Conservation (phyloP, 495 filamentous ascomycete species). For the Ramalina intermedia region DNA sequence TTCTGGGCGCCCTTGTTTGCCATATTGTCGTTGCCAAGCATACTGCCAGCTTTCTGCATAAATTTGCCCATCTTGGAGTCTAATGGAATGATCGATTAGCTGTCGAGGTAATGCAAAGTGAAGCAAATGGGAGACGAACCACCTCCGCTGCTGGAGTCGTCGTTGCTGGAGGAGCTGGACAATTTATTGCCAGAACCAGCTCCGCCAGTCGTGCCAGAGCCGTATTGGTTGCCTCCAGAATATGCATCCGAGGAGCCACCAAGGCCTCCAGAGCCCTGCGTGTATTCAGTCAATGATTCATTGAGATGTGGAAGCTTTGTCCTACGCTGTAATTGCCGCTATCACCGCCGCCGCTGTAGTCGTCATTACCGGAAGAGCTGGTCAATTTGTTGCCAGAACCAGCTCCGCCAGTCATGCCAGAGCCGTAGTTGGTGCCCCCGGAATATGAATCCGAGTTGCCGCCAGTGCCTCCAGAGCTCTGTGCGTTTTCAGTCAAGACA, state of each 20-base stretch:
- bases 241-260: constrained; percentile 4
- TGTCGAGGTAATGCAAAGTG: not conserved
- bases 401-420: constrained; percentile 10
- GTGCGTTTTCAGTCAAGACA: too few relatives aligned
- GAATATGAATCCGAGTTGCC: constrained; percentile 7
- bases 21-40: constrained; percentile 23
- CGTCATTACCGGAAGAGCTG: not conserved
- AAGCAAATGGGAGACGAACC: not conserved
- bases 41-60: constrained; percentile 29
- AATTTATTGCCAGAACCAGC: constrained; percentile 7
- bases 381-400: constrained; percentile 5
- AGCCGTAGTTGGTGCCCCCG: constrained; percentile 10
- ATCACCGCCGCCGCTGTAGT: not conserved
- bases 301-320: too few relatives aligned
- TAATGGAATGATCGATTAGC: constrained; percentile 2
- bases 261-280: not conserved
- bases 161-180: not conserved
- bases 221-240: constrained; percentile 8
- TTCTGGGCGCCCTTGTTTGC: constrained; percentile 23
- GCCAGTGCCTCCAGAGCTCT: not conserved
- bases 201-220: constrained; percentile 12
- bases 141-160: not conserved
- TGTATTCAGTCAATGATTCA: too few relatives aligned
- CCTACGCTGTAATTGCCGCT: not conserved
- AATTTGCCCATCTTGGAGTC: constrained; percentile 30